Evolutionary conservation across 2,329 filamentous ascomycete genomes (phyloP).

Genomic region (Fusarium burgessii): DNA sequence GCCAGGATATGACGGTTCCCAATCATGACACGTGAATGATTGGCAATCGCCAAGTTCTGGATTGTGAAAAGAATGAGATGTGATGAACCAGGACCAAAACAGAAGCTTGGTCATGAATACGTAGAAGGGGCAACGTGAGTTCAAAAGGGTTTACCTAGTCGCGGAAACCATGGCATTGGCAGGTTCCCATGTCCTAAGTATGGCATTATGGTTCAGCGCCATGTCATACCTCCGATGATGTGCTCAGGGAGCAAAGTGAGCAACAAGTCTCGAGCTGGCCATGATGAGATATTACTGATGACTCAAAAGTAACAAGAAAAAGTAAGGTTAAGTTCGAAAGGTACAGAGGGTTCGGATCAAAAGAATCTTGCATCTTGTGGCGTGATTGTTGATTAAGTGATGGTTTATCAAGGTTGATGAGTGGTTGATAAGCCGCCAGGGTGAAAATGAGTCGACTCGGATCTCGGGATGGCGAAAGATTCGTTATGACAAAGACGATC

Average conservation of each 20-base stretch:
- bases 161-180: constrained; percentile 11
- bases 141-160: constrained; percentile 7
- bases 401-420: constrained; percentile 8
- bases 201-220: constrained; percentile 31
- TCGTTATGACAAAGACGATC: constrained; percentile 21
- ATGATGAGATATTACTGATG: constrained; percentile 16
- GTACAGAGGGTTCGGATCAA: constrained; percentile 18
- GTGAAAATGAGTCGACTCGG: constrained; percentile 24
- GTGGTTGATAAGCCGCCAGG: constrained; percentile 17
- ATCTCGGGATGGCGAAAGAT: constrained; percentile 36
- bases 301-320: not conserved
- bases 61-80: not conserved
- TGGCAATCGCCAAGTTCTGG: not conserved
- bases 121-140: not conserved
- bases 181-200: constrained; percentile 21
- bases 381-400: constrained; percentile 11
- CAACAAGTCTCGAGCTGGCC: constrained; percentile 18
- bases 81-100: constrained; percentile 8
- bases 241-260: constrained; percentile 38
- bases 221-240: constrained; percentile 36
- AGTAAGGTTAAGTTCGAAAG: not conserved
- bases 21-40: not conserved
- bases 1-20: not conserved
- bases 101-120: not conserved
- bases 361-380: not conserved